Evolutionary conservation across 208 protist species (phyloP).

Genomic region (Crithidia expoeki): DNA sequence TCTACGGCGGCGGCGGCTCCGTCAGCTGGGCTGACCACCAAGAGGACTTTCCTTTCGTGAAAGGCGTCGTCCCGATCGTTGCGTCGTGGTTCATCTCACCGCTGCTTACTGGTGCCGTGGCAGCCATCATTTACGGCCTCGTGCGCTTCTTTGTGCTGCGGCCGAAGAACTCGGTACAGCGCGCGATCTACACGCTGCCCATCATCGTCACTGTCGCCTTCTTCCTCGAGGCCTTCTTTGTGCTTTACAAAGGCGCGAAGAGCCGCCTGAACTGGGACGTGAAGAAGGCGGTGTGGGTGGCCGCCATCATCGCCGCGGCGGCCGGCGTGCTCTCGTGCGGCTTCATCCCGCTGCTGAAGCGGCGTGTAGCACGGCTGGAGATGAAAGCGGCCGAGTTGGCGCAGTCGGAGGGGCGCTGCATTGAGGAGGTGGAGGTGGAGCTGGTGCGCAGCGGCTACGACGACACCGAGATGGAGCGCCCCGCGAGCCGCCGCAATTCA

Average conservation of each 20-base stretch:
- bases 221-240: slow-evolving; percentile 84
- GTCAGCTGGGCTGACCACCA: slow-evolving; percentile 67
- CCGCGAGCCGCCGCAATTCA: not conserved
- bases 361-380: slow-evolving; percentile 39
- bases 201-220: slow-evolving; percentile 71
- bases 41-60: slow-evolving; percentile 72
- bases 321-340: slow-evolving; percentile 48
- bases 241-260: slow-evolving; percentile 76
- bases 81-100: slow-evolving; percentile 88
- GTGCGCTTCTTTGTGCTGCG: slow-evolving; percentile 62
- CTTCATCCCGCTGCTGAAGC: slow-evolving; percentile 64
- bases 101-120: slow-evolving; percentile 58
- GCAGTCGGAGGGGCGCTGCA: slow-evolving; percentile 12
- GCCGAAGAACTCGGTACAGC: slow-evolving; percentile 52
- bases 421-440: slow-evolving; percentile 28
- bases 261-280: slow-evolving; percentile 61
- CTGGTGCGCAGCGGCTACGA: slow-evolving; percentile 12
- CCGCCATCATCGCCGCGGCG: slow-evolving; percentile 47
- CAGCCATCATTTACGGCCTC: slow-evolving; percentile 59
- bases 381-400: slow-evolving; percentile 35
- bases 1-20: slow-evolving; percentile 61
- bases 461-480: slow-evolving; percentile 1
- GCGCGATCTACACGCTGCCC: slow-evolving; percentile 61
- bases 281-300: slow-evolving; percentile 58
- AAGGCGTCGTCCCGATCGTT: slow-evolving; percentile 71